These are phyloP conservation scores for Podaxis mareebaensis DNA, from an alignment of 768 basidiomycete species.

Conservation along the genomic window DNA sequence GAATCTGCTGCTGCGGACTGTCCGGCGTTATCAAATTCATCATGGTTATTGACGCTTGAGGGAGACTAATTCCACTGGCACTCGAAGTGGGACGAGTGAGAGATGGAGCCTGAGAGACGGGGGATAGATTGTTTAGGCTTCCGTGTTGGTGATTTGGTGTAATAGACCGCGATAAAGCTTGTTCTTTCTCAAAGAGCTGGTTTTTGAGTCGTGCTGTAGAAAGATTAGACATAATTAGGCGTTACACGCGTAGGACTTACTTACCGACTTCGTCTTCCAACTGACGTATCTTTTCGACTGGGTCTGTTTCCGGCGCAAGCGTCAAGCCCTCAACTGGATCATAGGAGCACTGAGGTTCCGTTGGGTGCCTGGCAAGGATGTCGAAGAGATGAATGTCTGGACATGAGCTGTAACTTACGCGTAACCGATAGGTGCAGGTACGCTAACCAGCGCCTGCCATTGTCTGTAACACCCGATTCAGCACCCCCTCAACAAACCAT, in stretches of 20 bases:
- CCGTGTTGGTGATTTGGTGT: slow-evolving; percentile 32
- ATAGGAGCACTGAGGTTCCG: slow-evolving; percentile 82
- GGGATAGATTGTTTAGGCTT: slow-evolving; percentile 22
- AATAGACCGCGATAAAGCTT: slow-evolving; percentile 36
- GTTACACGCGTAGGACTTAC: slow-evolving; percentile 11
- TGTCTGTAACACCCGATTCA: slow-evolving; percentile 44
- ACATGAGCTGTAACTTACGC: slow-evolving; percentile 44
- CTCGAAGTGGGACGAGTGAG: slow-evolving; percentile 27
- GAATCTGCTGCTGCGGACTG: slow-evolving; percentile 38
- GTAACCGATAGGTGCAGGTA: slow-evolving; percentile 84
- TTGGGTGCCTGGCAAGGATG: slow-evolving; percentile 61
- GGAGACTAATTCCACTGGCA: slow-evolving; percentile 40
- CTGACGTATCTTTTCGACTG: slow-evolving; percentile 73
- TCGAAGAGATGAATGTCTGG: slow-evolving; percentile 14
- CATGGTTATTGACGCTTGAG: slow-evolving; percentile 45
- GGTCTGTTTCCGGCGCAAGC: slow-evolving; percentile 76
- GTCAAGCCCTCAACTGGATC: slow-evolving; percentile 83
- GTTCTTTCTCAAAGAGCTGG: slow-evolving; percentile 55
- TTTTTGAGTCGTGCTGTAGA: slow-evolving; percentile 60
- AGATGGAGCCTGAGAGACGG: slow-evolving; percentile 20
- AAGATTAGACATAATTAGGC: slow-evolving; percentile 16
- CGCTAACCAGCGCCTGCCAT: slow-evolving; percentile 80
- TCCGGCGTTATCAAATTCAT: slow-evolving; percentile 41
- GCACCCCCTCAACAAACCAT: slow-evolving; percentile 1
- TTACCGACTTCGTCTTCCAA: slow-evolving; percentile 79